These are phyloP conservation scores for Monosporozyma unispora DNA, from an alignment of 805 yeast species.

Conservation along the genomic window DNA sequence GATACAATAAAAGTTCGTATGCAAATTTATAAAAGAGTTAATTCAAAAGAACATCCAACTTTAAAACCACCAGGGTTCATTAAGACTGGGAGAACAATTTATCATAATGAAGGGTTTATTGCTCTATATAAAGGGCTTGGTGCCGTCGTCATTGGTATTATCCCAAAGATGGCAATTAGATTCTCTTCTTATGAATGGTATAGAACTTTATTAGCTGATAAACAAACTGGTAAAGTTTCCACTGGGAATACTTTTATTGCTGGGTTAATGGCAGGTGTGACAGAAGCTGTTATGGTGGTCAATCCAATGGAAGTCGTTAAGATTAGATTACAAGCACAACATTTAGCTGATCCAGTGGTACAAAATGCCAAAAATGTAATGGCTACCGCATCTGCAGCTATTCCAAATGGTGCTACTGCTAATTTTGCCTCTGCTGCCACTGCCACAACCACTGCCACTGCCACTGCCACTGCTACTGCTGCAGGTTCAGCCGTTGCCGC, in stretches of 20 bases:
- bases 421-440: background rate
- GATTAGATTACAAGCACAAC: slow-evolving; percentile 92
- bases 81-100: slow-evolving; percentile 71
- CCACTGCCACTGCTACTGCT: slow-evolving; percentile 28
- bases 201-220: slow-evolving; percentile 56
- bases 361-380: too few relatives aligned
- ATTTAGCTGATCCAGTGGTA: slow-evolving; percentile 39
- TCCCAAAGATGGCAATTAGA: slow-evolving; percentile 96
- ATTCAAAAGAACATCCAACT: slow-evolving; percentile 12
- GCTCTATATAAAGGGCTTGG: slow-evolving; percentile 94
- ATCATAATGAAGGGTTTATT: slow-evolving; percentile 67
- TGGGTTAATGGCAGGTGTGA: slow-evolving; percentile 95
- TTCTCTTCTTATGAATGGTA: slow-evolving; percentile 90
- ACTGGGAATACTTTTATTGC: slow-evolving; percentile 76
- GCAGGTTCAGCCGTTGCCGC: slow-evolving; percentile 4
- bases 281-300: slow-evolving; percentile 90
- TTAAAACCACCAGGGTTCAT: slow-evolving; percentile 77
- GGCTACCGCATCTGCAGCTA: too few relatives aligned
- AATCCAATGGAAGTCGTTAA: slow-evolving; percentile 97
- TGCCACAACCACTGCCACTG: slow-evolving; percentile 4
- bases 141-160: slow-evolving; percentile 94
- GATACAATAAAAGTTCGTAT: slow-evolving; percentile 96
- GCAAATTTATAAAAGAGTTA: slow-evolving; percentile 68
- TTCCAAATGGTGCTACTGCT: too few relatives aligned
- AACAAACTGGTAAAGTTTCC: slow-evolving; percentile 52